These are phyloP conservation scores for Solanum clarkiae DNA, from an alignment of 257 asterid species.

Conservation along the genomic window DNA sequence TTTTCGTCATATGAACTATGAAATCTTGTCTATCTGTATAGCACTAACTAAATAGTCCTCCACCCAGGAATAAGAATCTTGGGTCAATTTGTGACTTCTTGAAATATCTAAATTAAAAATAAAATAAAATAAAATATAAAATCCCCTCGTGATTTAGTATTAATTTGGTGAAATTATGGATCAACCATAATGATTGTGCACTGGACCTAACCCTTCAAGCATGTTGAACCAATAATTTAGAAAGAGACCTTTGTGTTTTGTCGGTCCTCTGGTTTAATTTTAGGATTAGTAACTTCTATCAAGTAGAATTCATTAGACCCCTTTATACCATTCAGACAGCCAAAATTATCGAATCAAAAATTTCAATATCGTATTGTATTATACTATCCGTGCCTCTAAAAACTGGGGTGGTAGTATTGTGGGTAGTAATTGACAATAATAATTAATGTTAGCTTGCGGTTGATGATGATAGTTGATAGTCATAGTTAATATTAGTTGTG, in stretches of 20 bases:
- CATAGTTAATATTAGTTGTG: no score
- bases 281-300: background rate
- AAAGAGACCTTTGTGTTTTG: background rate
- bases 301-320: background rate
- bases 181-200: background rate
- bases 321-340: background rate
- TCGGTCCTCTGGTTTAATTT: background rate
- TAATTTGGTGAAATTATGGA: background rate
- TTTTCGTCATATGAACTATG: background rate
- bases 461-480: no score
- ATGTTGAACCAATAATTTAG: background rate
- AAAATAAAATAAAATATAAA: background rate
- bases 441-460: no score
- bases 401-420: background rate
- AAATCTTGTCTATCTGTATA: background rate
- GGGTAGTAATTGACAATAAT: background rate
- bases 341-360: background rate
- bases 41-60: background rate
- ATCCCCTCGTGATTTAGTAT: background rate
- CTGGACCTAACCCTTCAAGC: background rate
- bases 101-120: background rate
- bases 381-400: background rate
- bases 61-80: background rate
- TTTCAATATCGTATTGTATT: background rate
- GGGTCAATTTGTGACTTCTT: background rate